Evolutionary conservation across 2,329 filamentous ascomycete species (phyloP), one percentile per base, ranked within the genome.

Genomic region (Colletotrichum australisinense): DNA sequence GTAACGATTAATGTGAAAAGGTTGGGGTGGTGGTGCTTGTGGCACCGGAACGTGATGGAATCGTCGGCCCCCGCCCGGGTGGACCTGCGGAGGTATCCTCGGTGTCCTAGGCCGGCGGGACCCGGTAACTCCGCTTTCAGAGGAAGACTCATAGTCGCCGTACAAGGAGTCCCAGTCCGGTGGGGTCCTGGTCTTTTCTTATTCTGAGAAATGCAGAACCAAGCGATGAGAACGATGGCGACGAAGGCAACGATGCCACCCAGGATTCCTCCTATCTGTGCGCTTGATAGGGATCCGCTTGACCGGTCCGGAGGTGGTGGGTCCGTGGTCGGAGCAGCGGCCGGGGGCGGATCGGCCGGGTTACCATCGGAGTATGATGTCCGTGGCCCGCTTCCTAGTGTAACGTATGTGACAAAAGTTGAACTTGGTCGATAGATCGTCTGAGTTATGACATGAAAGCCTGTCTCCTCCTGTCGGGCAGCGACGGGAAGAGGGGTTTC

Each of bases 261-360:
- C 2, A 85, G 76, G 22, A 87, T 83, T 52, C 81, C 84, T 5
- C 83, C 85, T 35, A 87, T 80, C 62, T 85, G 78, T n/a, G 76
- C 78, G 30, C 80, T 77, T 0, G 79, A 81, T 4, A 86, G 78
- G 66, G 75, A 79, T 67, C 66, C 62, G n/a, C 68, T 60, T 14
- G 66, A 68, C 4, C 71, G 60, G 49, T 68, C 52, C 28, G 67
- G 67, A 5, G 71, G 71, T 22, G 75, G 77, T 14, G 75, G 70
- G 19, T 49, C 60, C 16, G 12, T 24, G 9, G 71, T 71, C 4
- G 71, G 62, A 19, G 67, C 42, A 12, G 56, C n/a, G 2, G 28
- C 72, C 52, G 57, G 74, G 53, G 38, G 75, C 60, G 57, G 73
- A 65, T 72, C 75, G 49, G 67, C 67, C 58, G 67, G 52, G 66